Evolutionary conservation across 2,329 filamentous ascomycete species (phyloP), one percentile per base, ranked within the genome.

Genomic region (Apiospora pterosperma): DNA sequence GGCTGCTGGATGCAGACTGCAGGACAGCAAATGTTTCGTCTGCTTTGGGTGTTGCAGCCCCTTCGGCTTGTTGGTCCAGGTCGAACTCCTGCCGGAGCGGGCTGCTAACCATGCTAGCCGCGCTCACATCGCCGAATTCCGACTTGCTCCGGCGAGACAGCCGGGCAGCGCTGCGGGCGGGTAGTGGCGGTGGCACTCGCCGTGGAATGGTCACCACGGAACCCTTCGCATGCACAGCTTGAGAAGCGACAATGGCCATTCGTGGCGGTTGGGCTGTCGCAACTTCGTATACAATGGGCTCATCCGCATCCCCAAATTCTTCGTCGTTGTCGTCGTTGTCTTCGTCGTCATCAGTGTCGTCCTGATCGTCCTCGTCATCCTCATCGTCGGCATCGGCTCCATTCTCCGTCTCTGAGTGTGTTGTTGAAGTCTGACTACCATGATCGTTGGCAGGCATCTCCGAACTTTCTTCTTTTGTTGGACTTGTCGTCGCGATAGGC

Each of bases 201-300:
- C 95, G 96, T 14, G 92, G 88, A 65, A 97, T 97, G 58, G 88
- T 93, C 34, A 97, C 92, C 61, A 97, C 82, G 61, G 90, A 90
- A 28, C 93, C 92, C 73, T 92, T 90, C 42, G 88, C 90, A 36
- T 85, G 84, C 64, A 93, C 88, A 63, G 88, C 84, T 63, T 90
- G 87, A 1, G 90, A 88, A 2, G 86, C 84, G 59, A 88, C 80
- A 52, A 86, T 82, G 44, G 87, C 85, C 62, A 88, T 85, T 7
- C 84, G 82, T 19, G 87, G 79, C 19, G 84, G 84, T 23, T 84
- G 81, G 19, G 86, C 81, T 5, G 84, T 80, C 14, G 81, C 87
- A 62, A 92, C 85, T 71, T 92, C 89, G 66, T 89, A 91, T 36
- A 93, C 85, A 38, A 92, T 81, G 2, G 89, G 85, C 71, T 91